phyloP scores from a whole-genome alignment of 306 rosid species.

The Quercus ilex region DNA sequence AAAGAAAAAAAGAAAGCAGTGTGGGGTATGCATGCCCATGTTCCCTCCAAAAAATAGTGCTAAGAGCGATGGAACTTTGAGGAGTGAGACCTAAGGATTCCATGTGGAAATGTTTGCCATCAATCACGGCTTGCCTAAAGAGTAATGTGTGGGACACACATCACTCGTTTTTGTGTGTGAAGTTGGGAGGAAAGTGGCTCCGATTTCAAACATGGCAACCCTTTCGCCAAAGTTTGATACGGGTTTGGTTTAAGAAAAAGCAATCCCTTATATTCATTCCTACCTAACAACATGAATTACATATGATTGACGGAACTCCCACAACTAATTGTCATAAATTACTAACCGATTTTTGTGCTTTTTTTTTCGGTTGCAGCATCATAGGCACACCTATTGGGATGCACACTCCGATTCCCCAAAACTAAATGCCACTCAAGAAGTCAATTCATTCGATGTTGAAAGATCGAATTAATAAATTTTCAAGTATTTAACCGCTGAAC shows the following conservation, averaged over 20 bases:
- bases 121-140: conserved; percentile 57
- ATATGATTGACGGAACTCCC: conserved; percentile 25
- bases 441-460: background rate
- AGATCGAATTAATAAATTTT: background rate
- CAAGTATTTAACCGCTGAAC: too few relatives aligned
- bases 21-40: conserved; percentile 51
- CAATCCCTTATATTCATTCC: conserved; percentile 14
- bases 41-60: conserved; percentile 46
- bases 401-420: background rate
- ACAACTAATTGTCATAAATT: conserved; percentile 17
- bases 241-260: conserved; percentile 37
- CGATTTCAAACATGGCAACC: conserved; percentile 26
- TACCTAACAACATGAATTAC: conserved; percentile 15
- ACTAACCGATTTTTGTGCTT: conserved; percentile 8
- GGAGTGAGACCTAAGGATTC: conserved; percentile 37
- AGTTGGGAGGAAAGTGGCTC: conserved; percentile 26
- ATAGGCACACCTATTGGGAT: background rate
- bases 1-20: conserved; percentile 28
- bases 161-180: conserved; percentile 24
- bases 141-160: conserved; percentile 19
- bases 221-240: background rate
- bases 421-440: background rate
- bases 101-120: conserved; percentile 42
- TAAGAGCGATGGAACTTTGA: conserved; percentile 18
- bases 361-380: background rate